These are phyloP conservation scores for Rhizoctonia solani DNA, from an alignment of 1,284 basidiomycete species.

Conservation along the genomic window DNA sequence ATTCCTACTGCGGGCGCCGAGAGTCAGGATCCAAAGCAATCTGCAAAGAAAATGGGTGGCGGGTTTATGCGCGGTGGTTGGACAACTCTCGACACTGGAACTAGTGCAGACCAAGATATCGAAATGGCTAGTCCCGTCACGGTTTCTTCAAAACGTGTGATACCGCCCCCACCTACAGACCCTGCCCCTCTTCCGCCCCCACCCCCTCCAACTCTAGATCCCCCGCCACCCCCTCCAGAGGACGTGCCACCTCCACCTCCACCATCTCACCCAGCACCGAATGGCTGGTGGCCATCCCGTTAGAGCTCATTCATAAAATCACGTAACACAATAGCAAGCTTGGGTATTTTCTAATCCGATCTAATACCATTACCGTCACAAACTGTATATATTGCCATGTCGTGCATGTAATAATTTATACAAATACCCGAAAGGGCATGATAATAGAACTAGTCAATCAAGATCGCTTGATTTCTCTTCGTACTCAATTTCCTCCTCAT, in stretches of 20 bases:
- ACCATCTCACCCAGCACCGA: constrained; percentile 38
- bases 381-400: neutral
- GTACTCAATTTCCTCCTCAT: constrained; percentile 58
- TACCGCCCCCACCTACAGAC: constrained; percentile 41
- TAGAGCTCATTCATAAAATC: neutral
- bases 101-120: constrained; percentile 38
- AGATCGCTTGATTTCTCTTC: constrained; percentile 25
- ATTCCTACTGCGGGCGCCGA: constrained; percentile 26
- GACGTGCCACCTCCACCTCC: constrained; percentile 42
- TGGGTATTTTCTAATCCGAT: too few species aligned
- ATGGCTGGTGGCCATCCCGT: neutral
- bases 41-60: neutral
- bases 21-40: neutral
- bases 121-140: constrained; percentile 26
- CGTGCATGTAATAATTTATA: neutral
- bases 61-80: constrained; percentile 53
- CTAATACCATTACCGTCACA: too few species aligned
- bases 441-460: neutral
- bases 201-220: constrained; percentile 30
- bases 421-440: neutral
- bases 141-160: neutral
- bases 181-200: constrained; percentile 31
- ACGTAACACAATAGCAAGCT: neutral
- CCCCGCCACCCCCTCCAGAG: constrained; percentile 42
- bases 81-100: constrained; percentile 62